A percentile compares a stretch with the other conserved stretches of the same genome.
Evolutionary conservation across 352 stramenopile species (phyloP).

Genomic region (Globisporangium middletonii): DNA sequence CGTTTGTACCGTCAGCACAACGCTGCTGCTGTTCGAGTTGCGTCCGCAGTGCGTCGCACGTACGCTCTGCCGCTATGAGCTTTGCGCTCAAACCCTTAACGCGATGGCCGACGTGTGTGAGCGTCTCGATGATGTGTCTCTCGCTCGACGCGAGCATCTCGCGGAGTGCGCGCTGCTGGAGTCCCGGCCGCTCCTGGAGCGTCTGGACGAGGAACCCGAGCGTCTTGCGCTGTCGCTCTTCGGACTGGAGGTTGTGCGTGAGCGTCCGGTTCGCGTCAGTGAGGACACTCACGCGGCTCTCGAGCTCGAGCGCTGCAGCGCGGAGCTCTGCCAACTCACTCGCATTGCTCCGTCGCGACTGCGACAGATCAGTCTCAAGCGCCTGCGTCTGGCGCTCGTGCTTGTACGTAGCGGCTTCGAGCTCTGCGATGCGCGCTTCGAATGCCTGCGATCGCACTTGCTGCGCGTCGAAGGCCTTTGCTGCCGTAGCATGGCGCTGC

Average conservation of each 20-base stretch:
- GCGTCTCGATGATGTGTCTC: slow-evolving; percentile 23
- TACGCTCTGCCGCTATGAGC: slow-evolving; percentile 10
- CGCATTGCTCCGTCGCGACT: slow-evolving; percentile 14
- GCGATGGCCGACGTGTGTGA: slow-evolving; percentile 18
- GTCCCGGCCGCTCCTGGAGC: slow-evolving; percentile 28
- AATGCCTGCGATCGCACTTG: slow-evolving; percentile 6
- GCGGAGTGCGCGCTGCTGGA: slow-evolving; percentile 32
- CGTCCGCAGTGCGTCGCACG: too few relatives aligned
- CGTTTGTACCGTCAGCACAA: too few relatives aligned
- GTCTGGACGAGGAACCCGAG: slow-evolving; percentile 29
- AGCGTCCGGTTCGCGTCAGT: slow-evolving; percentile 9
- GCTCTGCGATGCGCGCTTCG: slow-evolving; percentile 10
- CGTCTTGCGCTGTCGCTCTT: slow-evolving; percentile 16
- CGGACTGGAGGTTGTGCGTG: slow-evolving; percentile 10
- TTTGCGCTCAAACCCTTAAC: not conserved
- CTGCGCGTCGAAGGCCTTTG: not conserved
- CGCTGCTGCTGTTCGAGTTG: too few relatives aligned
- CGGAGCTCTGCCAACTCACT: slow-evolving; percentile 6
- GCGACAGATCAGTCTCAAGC: slow-evolving; percentile 6
- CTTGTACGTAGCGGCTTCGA: slow-evolving; percentile 2
- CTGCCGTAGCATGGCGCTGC: not conserved
- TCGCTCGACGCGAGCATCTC: slow-evolving; percentile 34
- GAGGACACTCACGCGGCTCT: slow-evolving; percentile 10
- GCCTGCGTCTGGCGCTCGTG: slow-evolving; percentile 1
- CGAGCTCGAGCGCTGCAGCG: slow-evolving; percentile 4